These are phyloP conservation scores for Nothomitra cinnamomea DNA, from an alignment of 2,329 filamentous ascomycete species.

Conservation along the genomic window DNA sequence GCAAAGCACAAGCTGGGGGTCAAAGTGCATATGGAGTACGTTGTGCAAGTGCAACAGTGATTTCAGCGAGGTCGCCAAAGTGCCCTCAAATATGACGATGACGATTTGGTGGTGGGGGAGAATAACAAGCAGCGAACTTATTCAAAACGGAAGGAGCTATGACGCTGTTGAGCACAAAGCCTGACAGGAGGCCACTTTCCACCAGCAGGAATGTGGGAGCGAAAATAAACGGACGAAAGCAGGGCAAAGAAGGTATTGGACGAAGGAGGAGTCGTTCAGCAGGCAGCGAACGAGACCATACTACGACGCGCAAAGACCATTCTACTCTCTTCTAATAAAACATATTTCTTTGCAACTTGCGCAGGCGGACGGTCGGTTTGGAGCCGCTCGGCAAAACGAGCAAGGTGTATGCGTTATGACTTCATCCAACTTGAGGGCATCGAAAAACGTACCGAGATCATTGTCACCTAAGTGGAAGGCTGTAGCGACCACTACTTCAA, in stretches of 20 bases:
- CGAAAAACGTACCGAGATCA: constrained; percentile 1
- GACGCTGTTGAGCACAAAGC: neutral
- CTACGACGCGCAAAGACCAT: neutral
- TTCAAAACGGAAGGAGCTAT: neutral
- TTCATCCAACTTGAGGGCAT: neutral
- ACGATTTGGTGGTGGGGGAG: neutral
- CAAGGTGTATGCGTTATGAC: neutral
- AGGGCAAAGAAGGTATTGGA: no score
- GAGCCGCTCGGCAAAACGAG: neutral
- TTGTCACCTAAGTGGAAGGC: neutral
- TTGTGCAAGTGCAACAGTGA: neutral
- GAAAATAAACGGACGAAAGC: neutral
- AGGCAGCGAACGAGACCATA: neutral
- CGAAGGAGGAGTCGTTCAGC: no score
- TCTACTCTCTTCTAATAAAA: no score
- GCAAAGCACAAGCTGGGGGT: neutral
- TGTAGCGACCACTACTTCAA: neutral
- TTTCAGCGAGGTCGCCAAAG: neutral
- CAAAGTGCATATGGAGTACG: neutral
- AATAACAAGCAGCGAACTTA: no score
- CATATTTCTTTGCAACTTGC: neutral
- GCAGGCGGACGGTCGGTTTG: neutral
- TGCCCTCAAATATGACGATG: neutral
- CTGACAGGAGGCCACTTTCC: neutral
- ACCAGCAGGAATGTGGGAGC: neutral